Evolutionary conservation across 1,139 yeast genomes (phyloP).

Genomic region (Hyphopichia khmerensis): DNA sequence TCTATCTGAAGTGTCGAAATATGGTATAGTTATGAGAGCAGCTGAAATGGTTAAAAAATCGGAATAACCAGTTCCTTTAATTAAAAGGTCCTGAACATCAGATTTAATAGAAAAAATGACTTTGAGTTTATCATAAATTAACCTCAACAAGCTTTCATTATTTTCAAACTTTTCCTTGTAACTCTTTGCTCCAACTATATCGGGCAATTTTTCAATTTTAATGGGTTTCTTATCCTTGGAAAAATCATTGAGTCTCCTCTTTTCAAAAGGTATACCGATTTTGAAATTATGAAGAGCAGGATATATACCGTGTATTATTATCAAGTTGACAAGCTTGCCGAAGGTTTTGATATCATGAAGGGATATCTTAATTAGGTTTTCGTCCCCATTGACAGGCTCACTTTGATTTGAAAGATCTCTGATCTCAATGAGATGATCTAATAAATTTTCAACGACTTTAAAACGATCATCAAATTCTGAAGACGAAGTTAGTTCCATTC

Average conservation of each 20-base stretch:
- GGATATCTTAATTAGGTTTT: conserved; percentile 64
- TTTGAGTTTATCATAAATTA: conserved; percentile 34
- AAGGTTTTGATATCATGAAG: conserved; percentile 80
- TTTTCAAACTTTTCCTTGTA: conserved; percentile 5
- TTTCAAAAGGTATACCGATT: conserved; percentile 65
- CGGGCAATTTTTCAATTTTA: conserved; percentile 16
- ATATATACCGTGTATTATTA: conserved; percentile 71
- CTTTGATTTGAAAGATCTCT: conserved; percentile 32
- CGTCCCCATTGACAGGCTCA: conserved; percentile 17
- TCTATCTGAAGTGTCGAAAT: conserved; percentile 13
- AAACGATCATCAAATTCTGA: conserved; percentile 14
- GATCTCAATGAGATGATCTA: conserved; percentile 33
- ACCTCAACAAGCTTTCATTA: conserved; percentile 26
- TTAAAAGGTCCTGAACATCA: conserved; percentile 55
- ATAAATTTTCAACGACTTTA: conserved; percentile 23
- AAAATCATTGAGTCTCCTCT: conserved; percentile 54
- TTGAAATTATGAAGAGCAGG: conserved; percentile 54
- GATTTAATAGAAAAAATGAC: conserved; percentile 38
- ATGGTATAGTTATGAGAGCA: conserved; percentile 49
- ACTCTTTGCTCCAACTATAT: background rate
- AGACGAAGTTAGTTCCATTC: background rate
- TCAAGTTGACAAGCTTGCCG: conserved; percentile 58
- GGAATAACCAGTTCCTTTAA: conserved; percentile 70
- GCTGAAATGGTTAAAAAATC: conserved; percentile 62
- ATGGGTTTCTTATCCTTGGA: conserved; percentile 23